phyloP scores from a whole-genome alignment of 2,329 filamentous ascomycete species.

The Colletotrichum costaricense region DNA sequence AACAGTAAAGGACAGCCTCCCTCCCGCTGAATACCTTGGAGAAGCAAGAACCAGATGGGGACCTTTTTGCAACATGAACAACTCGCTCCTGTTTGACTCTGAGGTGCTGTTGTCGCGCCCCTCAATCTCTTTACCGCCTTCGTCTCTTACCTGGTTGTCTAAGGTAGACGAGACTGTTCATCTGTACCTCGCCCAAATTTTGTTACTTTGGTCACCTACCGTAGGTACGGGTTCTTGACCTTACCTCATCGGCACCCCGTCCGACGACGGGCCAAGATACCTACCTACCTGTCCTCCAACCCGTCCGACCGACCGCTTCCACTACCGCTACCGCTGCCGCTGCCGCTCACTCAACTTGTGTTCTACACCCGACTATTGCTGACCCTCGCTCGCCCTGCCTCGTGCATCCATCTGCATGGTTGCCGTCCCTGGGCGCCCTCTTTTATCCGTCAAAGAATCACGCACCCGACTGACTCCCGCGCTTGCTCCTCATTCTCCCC shows the following conservation, averaged over 20 bases:
- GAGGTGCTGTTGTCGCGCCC: background rate
- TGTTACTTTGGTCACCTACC: background rate
- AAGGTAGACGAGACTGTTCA: background rate
- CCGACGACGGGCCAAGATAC: background rate
- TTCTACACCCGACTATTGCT: background rate
- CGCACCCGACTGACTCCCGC: slow-evolving; percentile 13
- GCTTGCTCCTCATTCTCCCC: slow-evolving; percentile 23
- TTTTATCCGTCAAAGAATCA: slow-evolving; percentile 25
- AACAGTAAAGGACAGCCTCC: slow-evolving; percentile 7
- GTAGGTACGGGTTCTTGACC: background rate
- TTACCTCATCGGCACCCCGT: background rate
- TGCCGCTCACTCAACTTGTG: background rate
- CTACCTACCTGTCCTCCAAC: background rate
- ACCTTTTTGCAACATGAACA: slow-evolving; percentile 5
- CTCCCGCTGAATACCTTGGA: background rate
- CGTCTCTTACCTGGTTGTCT: background rate
- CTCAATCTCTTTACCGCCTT: background rate
- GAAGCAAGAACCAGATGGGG: background rate
- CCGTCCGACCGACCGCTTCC: slow-evolving; percentile 5
- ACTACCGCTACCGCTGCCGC: slow-evolving; percentile 1
- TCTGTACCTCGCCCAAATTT: too few species aligned
- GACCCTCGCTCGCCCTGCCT: slow-evolving; percentile 14
- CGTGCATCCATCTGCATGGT: slow-evolving; percentile 22
- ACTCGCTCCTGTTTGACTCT: background rate
- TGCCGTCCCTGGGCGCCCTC: slow-evolving; percentile 18